Conservation (phyloP, 768 basidiomycete species). For the Brasilioporus rufonigricans region DNA sequence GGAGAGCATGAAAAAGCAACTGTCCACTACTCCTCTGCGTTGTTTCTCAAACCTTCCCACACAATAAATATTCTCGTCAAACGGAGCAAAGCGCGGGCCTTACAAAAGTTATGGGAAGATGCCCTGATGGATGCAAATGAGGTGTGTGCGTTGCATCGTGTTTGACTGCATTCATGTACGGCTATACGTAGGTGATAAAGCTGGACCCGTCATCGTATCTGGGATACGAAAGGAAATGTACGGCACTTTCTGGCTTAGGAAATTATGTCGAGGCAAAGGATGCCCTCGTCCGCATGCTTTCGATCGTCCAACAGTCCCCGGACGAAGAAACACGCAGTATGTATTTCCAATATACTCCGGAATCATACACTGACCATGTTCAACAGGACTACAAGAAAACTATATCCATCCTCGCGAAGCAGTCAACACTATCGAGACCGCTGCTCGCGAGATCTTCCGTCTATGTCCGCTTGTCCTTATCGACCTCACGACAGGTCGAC, state of each 20-base stretch:
- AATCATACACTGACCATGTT: neutral
- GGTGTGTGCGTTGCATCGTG: neutral
- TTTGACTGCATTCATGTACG: neutral
- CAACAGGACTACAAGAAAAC: neutral
- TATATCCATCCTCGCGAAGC: neutral
- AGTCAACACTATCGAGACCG: neutral
- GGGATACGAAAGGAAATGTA: conserved; percentile 1
- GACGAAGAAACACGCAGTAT: neutral
- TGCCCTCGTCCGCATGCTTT: neutral
- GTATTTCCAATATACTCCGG: neutral
- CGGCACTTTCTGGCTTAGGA: neutral
- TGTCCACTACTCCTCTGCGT: neutral
- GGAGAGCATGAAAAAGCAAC: neutral
- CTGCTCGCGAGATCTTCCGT: neutral
- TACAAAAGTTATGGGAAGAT: neutral
- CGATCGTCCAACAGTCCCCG: neutral
- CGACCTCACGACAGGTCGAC: neutral
- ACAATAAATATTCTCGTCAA: neutral
- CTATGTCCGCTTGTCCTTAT: neutral
- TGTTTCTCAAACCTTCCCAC: too few relatives aligned
- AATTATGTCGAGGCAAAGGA: neutral
- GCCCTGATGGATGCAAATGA: neutral
- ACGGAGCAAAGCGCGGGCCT: neutral
- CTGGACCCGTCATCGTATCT: neutral
- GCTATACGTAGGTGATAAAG: neutral